phyloP scores from a whole-genome alignment of 2,329 filamentous ascomycete species.

The Lecanicillium sp. region DNA sequence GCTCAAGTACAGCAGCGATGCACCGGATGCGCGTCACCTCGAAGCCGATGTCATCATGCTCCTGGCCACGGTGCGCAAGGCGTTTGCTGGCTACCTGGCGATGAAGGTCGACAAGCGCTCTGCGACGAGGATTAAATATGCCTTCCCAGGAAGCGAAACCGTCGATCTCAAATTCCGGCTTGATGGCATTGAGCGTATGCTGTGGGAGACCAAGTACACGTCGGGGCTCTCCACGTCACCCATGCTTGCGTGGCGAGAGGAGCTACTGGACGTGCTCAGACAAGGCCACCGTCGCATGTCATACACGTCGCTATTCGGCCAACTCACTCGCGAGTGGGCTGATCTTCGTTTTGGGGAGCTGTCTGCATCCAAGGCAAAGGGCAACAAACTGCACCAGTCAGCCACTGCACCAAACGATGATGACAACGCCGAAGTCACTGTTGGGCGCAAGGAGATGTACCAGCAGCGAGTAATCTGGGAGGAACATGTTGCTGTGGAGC shows the following conservation, averaged over 20 bases:
- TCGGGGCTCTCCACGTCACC: conserved; percentile 4
- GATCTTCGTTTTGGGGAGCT: conserved; percentile 6
- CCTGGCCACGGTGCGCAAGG: conserved; percentile 1
- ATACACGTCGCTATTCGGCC: conserved; percentile 4
- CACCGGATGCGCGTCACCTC: background rate
- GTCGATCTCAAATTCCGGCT: conserved; percentile 1
- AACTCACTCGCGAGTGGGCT: conserved; percentile 6
- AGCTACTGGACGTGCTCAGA: conserved; percentile 5
- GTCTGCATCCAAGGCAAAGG: background rate
- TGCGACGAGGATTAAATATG: too few species aligned
- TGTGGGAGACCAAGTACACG: conserved; percentile 6
- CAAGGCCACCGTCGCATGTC: conserved; percentile 7
- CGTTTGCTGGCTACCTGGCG: background rate
- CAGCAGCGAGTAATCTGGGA: conserved; percentile 48
- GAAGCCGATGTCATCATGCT: conserved; percentile 5
- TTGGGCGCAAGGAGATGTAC: conserved; percentile 46
- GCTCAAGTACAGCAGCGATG: background rate
- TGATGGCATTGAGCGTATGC: conserved; percentile 7
- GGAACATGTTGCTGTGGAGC: conserved; percentile 42
- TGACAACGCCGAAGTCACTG: conserved; percentile 29
- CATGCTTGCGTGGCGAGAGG: conserved; percentile 3
- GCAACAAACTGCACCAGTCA: background rate
- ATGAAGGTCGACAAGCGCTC: background rate
- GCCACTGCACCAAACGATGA: background rate
- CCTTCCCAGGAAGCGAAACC: background rate